Percentiles rank a stretch among this genome's conserved stretches.
Conservation (phyloP, 148 eudicot species). For the Rhododendron mucronatum region DNA sequence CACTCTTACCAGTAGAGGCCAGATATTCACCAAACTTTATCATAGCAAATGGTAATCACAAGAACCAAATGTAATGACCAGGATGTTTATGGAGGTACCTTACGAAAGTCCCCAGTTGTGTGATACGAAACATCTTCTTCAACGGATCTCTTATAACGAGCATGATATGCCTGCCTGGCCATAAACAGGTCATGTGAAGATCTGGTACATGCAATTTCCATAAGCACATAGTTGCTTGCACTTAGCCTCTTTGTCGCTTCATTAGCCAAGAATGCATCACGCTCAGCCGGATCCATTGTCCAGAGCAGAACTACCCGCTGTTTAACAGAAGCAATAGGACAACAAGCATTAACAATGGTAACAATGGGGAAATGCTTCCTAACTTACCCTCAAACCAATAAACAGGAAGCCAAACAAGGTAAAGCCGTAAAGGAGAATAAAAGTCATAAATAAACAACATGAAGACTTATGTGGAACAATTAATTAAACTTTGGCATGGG, state of each 20-base stretch:
- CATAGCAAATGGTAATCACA: background rate
- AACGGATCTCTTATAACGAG: conserved; percentile 59
- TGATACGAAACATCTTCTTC: conserved; percentile 90
- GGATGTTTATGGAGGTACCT: conserved; percentile 34
- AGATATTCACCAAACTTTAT: background rate
- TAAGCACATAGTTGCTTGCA: conserved; percentile 62
- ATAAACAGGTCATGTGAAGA: conserved; percentile 57
- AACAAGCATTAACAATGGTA: background rate
- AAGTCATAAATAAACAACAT: background rate
- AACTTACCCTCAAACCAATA: background rate
- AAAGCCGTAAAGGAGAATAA: background rate
- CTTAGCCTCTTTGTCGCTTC: conserved; percentile 78
- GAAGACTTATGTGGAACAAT: background rate
- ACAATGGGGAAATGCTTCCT: background rate
- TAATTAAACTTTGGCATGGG: background rate
- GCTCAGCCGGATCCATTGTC: conserved; percentile 68
- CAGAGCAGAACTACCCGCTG: conserved; percentile 63
- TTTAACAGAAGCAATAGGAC: background rate
- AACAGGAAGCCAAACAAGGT: background rate
- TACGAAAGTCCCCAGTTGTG: conserved; percentile 71
- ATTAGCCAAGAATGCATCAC: conserved; percentile 72
- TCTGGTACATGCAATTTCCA: conserved; percentile 79
- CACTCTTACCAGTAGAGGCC: background rate
- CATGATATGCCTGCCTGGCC: conserved; percentile 70
- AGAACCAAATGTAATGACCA: conserved; percentile 1